Evolutionary conservation across 176 grass and related monocot species (phyloP).

Genomic region (Oryza rufipogon): DNA sequence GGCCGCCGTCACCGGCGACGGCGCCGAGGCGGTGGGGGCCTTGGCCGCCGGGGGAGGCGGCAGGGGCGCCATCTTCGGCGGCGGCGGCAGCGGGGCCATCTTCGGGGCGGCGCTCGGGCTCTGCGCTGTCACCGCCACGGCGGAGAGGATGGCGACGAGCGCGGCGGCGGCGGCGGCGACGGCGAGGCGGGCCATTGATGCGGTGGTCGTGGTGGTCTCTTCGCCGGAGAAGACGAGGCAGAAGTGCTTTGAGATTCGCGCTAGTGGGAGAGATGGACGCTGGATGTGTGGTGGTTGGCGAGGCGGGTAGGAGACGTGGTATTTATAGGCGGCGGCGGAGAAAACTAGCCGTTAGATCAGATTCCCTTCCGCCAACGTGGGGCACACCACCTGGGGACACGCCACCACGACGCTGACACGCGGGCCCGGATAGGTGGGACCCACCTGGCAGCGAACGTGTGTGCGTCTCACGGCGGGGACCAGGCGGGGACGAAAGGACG

Average conservation of each 20-base stretch:
- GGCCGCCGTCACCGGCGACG: neutral
- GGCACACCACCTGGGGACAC: too few species aligned
- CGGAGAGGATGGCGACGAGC: conserved; percentile 32
- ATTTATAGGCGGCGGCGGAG: conserved; percentile 18
- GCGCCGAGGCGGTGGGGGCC: neutral
- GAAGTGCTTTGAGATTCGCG: neutral
- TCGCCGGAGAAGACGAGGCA: neutral
- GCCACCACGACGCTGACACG: neutral
- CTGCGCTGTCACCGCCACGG: conserved; percentile 39
- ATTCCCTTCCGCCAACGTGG: neutral
- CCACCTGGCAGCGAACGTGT: neutral
- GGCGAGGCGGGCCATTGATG: conserved; percentile 43
- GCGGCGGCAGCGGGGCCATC: conserved; percentile 17
- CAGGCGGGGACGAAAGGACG: neutral
- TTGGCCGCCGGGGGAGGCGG: conserved; percentile 18
- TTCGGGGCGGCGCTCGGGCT: conserved; percentile 23
- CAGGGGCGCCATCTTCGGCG: conserved; percentile 35
- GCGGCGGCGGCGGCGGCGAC: neutral
- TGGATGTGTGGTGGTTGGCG: neutral
- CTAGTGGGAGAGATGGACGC: neutral
- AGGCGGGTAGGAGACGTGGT: neutral
- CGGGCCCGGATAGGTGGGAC: neutral
- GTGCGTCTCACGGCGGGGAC: neutral
- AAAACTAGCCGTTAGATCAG: neutral
- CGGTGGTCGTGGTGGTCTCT: neutral